Conservation (phyloP, 139 green algal species). For the Coccomyxa sp. region DNA sequence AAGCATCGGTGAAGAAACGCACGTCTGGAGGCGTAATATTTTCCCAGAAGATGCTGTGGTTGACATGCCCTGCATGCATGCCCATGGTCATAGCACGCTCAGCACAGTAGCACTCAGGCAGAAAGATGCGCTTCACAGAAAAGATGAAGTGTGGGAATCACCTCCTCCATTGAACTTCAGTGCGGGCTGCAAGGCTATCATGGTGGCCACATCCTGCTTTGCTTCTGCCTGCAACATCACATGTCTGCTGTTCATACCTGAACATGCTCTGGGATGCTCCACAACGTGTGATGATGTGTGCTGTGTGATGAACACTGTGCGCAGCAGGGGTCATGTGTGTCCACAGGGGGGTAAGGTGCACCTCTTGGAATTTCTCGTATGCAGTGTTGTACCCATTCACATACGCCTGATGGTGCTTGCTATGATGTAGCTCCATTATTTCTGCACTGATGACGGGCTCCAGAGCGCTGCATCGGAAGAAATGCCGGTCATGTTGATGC, state of each 20-base stretch:
- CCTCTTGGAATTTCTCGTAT: constrained; percentile 68
- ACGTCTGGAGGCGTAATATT: constrained; percentile 84
- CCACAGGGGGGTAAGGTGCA: background rate
- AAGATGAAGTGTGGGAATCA: constrained; percentile 19
- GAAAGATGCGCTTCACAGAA: background rate
- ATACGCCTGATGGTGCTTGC: constrained; percentile 91
- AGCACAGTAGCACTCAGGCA: background rate
- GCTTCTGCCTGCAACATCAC: constrained; percentile 46
- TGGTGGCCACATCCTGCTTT: constrained; percentile 67
- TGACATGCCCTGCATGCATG: constrained; percentile 86
- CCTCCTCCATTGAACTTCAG: constrained; percentile 97
- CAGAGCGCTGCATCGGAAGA: constrained; percentile 63
- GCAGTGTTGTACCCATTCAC: constrained; percentile 84
- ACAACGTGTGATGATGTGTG: background rate
- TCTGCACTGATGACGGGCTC: constrained; percentile 86
- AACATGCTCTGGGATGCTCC: background rate
- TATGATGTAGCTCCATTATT: constrained; percentile 98
- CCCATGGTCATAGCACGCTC: background rate
- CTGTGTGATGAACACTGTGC: background rate
- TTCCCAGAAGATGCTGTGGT: constrained; percentile 97
- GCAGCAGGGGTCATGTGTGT: background rate
- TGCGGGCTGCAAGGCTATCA: constrained; percentile 80
- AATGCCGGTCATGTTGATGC: background rate
- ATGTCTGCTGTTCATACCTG: background rate
- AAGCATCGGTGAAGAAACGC: no score